Evolutionary conservation across 345 rosid species (phyloP).

Genomic region (Mallotus nudiflorus): DNA sequence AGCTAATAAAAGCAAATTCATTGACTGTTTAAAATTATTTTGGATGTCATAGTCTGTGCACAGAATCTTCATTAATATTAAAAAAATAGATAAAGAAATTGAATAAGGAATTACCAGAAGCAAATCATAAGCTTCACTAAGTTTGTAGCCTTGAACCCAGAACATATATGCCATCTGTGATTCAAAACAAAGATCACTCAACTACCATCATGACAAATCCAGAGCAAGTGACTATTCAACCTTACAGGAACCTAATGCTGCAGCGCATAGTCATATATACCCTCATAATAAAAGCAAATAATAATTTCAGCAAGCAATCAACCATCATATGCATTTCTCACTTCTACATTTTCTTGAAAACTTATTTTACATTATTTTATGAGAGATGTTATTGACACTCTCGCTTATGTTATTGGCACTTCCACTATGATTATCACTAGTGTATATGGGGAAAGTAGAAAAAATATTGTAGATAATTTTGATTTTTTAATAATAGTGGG

Average conservation of each 20-base stretch:
- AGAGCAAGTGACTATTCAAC: neutral
- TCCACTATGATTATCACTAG: too few relatives aligned
- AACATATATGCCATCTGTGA: conserved; percentile 91
- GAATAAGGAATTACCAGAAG: conserved; percentile 62
- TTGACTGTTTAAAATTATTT: neutral
- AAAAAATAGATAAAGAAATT: neutral
- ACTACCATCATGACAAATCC: neutral
- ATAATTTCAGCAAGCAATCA: neutral
- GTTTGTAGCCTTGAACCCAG: conserved; percentile 93
- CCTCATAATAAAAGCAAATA: neutral
- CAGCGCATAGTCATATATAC: neutral
- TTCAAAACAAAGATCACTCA: conserved; percentile 15
- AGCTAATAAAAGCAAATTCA: neutral
- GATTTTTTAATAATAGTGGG: too few relatives aligned
- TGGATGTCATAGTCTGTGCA: neutral
- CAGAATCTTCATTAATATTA: neutral
- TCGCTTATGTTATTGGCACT: too few relatives aligned
- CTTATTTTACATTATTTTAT: too few relatives aligned
- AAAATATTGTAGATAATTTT: too few relatives aligned
- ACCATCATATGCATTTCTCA: neutral
- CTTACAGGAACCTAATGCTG: neutral
- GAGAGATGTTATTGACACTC: too few relatives aligned
- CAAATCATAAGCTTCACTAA: conserved; percentile 63
- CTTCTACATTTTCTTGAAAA: neutral
- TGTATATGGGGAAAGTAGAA: too few relatives aligned